Base-by-base conservation (phyloP, 2,329 filamentous ascomycete genomes). In the Hyphodiscus sp. region DNA sequence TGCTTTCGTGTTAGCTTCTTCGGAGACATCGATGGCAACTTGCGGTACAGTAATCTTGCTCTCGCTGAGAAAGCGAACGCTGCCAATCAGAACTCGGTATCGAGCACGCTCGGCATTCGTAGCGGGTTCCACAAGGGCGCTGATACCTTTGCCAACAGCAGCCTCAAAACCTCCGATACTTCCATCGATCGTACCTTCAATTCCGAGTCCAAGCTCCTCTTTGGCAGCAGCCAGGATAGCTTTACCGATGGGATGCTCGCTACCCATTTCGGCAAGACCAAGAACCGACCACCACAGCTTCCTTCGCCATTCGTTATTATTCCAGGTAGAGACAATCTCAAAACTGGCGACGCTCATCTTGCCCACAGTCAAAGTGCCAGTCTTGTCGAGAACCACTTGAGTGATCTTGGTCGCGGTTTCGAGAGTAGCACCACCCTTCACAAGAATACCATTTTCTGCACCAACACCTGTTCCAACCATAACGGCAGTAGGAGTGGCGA, bases 381-480 rank as follows among this genome's bases (percentile, higher is more conserved):
- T 97, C 79, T 97, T 97, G 74, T 97, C 92, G 20, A 97, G 81
- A 16, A 97, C 87, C 19, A 97, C 81, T 62, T 95, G 87, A 1
- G 86, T 95, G 61, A 97, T 81, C 69, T 90, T 92, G 9, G 91
- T 97, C 0, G 91, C 88, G 4, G 83, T 90, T 73, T 99, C 92
- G 2, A 99, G 76, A 29, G 91, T 91, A 42, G 89, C 91, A 52
- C 94, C 94, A 51, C 94, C 92, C 73, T 99, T 99, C 69, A 97
- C 91, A n/a, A 99, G 76, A 62, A 99, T 99, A 20, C 94, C 94
- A 63, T 96, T 87, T 70, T 96, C 89, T 2, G 94, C 94, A 49
- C 94, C 94, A 30, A 96, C 85, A 55, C 94, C 94, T n/a, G 94
- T 97, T 44, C 94, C 94, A 29, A 99, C 94, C 94, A 99, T 97